These are phyloP conservation scores for Aegilops umbellulata DNA, from an alignment of 176 grass and related monocot genomes.

Conservation along the genomic window DNA sequence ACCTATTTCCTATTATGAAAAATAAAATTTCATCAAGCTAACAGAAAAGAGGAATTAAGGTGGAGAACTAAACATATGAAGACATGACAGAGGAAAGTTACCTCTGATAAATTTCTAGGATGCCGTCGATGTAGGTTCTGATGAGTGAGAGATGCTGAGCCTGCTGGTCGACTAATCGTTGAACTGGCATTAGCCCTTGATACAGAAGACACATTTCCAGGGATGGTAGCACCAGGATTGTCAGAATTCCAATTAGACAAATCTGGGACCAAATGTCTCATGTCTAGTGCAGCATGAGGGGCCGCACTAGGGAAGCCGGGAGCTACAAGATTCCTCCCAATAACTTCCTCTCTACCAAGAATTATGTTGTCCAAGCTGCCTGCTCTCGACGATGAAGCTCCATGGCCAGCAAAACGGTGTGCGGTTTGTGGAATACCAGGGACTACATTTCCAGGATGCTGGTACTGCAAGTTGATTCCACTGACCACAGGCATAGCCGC, in stretches of 20 bases:
- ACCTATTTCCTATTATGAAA: conserved; percentile 40
- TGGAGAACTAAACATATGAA: background rate
- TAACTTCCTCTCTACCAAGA: conserved; percentile 36
- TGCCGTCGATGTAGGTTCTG: conserved; percentile 42
- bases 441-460: conserved; percentile 42
- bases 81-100: background rate
- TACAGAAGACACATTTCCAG: conserved; percentile 40
- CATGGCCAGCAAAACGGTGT: conserved; percentile 45
- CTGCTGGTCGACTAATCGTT: conserved; percentile 39
- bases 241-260: conserved; percentile 45
- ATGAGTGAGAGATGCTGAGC: conserved; percentile 30
- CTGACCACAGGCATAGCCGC: conserved; percentile 40
- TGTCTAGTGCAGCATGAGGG: conserved; percentile 24
- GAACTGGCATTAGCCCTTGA: conserved; percentile 42
- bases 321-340: conserved; percentile 31
- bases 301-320: conserved; percentile 37
- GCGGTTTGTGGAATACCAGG: conserved; percentile 41
- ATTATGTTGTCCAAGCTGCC: conserved; percentile 39
- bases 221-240: conserved; percentile 31
- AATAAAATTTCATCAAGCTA: background rate
- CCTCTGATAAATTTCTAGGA: conserved; percentile 49
- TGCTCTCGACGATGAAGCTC: conserved; percentile 46
- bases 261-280: conserved; percentile 49
- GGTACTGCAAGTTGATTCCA: conserved; percentile 43
- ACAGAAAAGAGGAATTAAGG: background rate